phyloP scores from a whole-genome alignment of 1,284 basidiomycete genomes.

The Ceratobasidium sp. region DNA sequence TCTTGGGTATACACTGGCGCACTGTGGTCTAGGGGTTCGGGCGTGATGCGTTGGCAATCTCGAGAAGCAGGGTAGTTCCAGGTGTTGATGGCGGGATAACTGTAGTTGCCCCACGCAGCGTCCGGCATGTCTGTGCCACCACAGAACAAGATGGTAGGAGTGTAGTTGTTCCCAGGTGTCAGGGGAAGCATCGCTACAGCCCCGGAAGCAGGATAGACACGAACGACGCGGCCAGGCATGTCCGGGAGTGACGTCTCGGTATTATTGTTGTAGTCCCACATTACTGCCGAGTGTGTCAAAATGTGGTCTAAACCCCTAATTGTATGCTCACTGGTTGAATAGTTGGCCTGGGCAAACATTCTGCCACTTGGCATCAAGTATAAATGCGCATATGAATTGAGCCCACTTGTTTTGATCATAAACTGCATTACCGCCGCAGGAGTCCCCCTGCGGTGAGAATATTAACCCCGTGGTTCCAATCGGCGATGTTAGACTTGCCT shows the following conservation, averaged over 20 bases:
- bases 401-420: constrained; percentile 64
- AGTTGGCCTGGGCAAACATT: constrained; percentile 60
- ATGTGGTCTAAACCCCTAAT: neutral
- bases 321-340: constrained; percentile 50
- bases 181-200: constrained; percentile 90
- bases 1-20: constrained; percentile 64
- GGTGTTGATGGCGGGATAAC: constrained; percentile 49
- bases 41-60: constrained; percentile 69
- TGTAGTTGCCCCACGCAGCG: constrained; percentile 65
- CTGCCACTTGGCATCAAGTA: constrained; percentile 60
- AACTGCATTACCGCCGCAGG: constrained; percentile 60
- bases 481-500: constrained; percentile 60
- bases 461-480: constrained; percentile 60
- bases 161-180: constrained; percentile 87
- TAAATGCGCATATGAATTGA: constrained; percentile 64
- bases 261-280: constrained; percentile 76
- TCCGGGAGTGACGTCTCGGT: constrained; percentile 68
- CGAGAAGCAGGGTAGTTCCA: constrained; percentile 60
- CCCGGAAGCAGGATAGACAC: constrained; percentile 76
- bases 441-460: too few relatives aligned
- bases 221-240: constrained; percentile 71
- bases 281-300: constrained; percentile 51
- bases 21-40: constrained; percentile 62
- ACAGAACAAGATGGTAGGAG: constrained; percentile 87
- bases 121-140: constrained; percentile 79